phyloP scores from a whole-genome alignment of 495 filamentous ascomycete genomes.

The Aspergillus haitiensis region DNA sequence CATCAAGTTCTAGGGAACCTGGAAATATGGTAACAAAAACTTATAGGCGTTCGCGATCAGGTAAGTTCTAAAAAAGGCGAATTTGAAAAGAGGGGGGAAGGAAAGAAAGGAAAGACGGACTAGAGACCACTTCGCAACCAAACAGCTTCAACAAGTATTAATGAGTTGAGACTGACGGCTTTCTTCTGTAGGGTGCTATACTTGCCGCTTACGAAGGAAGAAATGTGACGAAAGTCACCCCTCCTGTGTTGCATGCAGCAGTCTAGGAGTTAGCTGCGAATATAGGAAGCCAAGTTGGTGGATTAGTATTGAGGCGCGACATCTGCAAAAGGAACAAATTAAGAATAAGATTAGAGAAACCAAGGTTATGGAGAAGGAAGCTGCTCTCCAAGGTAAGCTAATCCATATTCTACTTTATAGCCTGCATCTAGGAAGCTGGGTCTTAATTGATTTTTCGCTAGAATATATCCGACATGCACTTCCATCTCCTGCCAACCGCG shows the following conservation, averaged over 20 bases:
- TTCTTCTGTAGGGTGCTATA: conserved; percentile 77
- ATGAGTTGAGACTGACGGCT: background rate
- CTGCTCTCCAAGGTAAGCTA: conserved; percentile 39
- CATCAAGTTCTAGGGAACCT: conserved; percentile 5
- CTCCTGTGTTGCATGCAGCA: conserved; percentile 79
- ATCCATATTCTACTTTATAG: background rate
- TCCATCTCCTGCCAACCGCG: conserved; percentile 58
- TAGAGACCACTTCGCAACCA: background rate
- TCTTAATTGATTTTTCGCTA: conserved; percentile 2
- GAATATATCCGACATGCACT: conserved; percentile 15
- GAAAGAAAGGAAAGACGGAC: conserved; percentile 6
- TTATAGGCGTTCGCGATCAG: conserved; percentile 14
- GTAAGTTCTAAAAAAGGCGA: conserved; percentile 10
- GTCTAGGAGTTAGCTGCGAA: conserved; percentile 80
- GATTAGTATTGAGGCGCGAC: conserved; percentile 78
- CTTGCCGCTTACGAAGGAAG: conserved; percentile 89
- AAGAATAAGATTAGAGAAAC: conserved; percentile 94
- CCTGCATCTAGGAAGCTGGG: background rate
- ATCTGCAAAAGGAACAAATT: conserved; percentile 82
- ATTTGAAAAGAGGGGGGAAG: background rate
- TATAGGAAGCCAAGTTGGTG: conserved; percentile 96
- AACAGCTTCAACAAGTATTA: background rate
- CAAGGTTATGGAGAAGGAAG: conserved; percentile 79
- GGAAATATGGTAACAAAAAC: conserved; percentile 8
- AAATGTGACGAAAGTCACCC: conserved; percentile 94